Base-by-base conservation (phyloP, 129 eudicot genomes). In the Helichrysum umbraculigerum region DNA sequence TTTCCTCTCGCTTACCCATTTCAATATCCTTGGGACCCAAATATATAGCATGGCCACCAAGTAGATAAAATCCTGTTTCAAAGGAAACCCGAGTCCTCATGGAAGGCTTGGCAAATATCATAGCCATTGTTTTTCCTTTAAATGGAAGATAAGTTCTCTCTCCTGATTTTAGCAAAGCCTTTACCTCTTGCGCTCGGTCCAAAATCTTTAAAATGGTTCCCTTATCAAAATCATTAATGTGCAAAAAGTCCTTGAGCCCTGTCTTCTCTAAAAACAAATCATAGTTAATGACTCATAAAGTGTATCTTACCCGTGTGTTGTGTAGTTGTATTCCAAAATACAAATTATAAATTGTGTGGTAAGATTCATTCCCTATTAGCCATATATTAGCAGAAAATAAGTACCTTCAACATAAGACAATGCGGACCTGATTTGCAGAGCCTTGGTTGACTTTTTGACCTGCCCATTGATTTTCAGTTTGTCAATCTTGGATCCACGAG, bases 1-100 rank as follows among this genome's bases (percentile, higher is more conserved):
- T 94, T 86, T 94, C 99, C 81, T 94, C 99, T 25, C 99, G 82
- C 87, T 94, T 94, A 73, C 99, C 99, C 99, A 94, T 94, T 83
- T 94, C 97, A 81, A 94, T 94, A 79, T 94, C 99, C 82, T 94
- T 75, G 34, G 99, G 97, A 35, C 99, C 96, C 76, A 94, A 81
- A 81, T 84, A 94, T 37, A 91, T 76, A 63, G 99, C 99, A 86
- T 94, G 99, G 7, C 99, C 99, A 63, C 99, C 99, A 39, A 94
- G 87, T 79, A 91, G 82, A 84, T 47, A 82, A 80, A 94, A 94
- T 21, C 99, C 99, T 0, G 99, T 89, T 88, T 91, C 97, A 69
- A 94, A 94, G 6, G 99, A 94, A 78, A 94, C 99, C 29, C 99
- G 85, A 25, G 99, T 94, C 81, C 99, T 86, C 99, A 94, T 94